phyloP scores from a whole-genome alignment of 164 flowering plant genomes.

The Stephania japonica region DNA sequence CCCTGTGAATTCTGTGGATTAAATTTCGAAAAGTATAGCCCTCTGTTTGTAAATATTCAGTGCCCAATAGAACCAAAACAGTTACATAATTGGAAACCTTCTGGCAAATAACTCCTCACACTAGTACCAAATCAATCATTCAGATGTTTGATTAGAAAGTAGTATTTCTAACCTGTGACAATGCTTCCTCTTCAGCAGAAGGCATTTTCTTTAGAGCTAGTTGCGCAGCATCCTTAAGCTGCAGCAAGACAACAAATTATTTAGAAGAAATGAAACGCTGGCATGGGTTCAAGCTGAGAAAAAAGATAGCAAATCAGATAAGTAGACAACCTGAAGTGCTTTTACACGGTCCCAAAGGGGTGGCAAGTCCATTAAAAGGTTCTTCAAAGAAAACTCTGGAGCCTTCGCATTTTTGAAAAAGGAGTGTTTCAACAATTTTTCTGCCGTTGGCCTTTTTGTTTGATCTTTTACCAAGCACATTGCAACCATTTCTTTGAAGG shows the following conservation, averaged over 20 bases:
- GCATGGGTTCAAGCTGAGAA: neutral
- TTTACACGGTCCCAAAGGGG: constrained; percentile 96
- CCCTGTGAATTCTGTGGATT: no score
- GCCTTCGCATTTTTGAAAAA: constrained; percentile 88
- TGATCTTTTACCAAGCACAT: constrained; percentile 99
- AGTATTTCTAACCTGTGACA: constrained; percentile 70
- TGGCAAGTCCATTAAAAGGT: constrained; percentile 72
- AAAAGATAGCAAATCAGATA: neutral
- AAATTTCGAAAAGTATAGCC: no score
- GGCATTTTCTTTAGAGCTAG: constrained; percentile 94
- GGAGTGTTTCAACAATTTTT: constrained; percentile 80
- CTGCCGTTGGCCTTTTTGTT: constrained; percentile 94
- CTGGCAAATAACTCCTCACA: neutral
- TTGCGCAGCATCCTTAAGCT: constrained; percentile 97
- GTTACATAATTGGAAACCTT: neutral
- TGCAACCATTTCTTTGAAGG: constrained; percentile 99
- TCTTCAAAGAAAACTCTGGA: constrained; percentile 76
- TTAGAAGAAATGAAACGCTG: constrained; percentile 8
- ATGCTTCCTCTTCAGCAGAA: constrained; percentile 93
- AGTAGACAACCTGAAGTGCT: constrained; percentile 66
- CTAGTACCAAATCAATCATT: neutral
- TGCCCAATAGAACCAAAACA: neutral
- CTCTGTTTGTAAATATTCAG: no score
- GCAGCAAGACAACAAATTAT: constrained; percentile 16
- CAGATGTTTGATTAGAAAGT: neutral